phyloP scores from a whole-genome alignment of 2,329 filamentous ascomycete species.

The Monilinia fructicola region DNA sequence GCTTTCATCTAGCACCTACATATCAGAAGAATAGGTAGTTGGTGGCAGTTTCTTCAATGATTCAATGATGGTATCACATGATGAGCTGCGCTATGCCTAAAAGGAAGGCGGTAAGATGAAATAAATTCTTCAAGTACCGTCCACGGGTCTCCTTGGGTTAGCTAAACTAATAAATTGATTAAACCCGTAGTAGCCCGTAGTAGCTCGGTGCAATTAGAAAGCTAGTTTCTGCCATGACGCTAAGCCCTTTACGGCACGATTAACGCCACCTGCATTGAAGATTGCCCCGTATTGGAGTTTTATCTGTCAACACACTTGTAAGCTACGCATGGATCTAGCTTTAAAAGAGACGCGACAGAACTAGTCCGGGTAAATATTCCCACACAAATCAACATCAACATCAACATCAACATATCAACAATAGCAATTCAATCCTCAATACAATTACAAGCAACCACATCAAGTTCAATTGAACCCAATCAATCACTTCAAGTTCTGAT shows the following conservation, averaged over 20 bases:
- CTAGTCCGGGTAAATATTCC: neutral
- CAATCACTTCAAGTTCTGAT: neutral
- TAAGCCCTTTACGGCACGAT: neutral
- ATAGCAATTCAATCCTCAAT: neutral
- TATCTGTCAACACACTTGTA: too few species aligned
- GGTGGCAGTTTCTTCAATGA: too few species aligned
- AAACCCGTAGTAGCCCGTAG: neutral
- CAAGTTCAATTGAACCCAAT: neutral
- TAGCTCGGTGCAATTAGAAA: neutral
- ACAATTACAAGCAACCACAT: too few species aligned
- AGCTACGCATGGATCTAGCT: too few species aligned
- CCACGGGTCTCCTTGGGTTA: neutral
- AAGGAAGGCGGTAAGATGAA: neutral
- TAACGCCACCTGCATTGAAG: too few species aligned
- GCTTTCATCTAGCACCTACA: neutral
- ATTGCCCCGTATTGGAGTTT: too few species aligned
- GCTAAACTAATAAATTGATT: neutral
- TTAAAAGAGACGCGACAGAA: slow-evolving; percentile 14
- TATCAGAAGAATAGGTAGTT: neutral
- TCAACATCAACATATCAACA: too few species aligned
- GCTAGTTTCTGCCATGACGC: neutral
- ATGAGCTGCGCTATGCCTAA: too few species aligned
- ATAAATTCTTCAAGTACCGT: neutral
- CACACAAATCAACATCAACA: slow-evolving; percentile 16
- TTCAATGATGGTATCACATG: too few species aligned